Base-by-base conservation (phyloP, 257 asterid species). In the Haberlea rhodopensis region DNA sequence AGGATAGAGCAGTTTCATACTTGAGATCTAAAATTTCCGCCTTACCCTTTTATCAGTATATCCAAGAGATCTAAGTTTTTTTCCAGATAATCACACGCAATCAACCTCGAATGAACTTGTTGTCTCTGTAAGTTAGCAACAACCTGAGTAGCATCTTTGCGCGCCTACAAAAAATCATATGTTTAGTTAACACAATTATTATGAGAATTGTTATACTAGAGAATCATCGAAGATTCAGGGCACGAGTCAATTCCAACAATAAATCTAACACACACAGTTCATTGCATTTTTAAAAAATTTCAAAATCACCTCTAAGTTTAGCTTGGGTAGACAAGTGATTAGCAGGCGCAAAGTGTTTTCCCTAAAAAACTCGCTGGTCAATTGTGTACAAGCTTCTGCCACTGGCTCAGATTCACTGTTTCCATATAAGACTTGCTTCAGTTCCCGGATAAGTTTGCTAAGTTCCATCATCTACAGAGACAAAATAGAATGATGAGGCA, bases 91-190 rank as follows among this genome's bases (percentile, higher is more conserved):
- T 94, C 92, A 63, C 95, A 94, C 37, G 97, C 99, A 75, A 90
- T 90, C 86, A 94, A 59, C 79, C 86, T 81, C 6, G 99, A 94
- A 1, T 94, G 96, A 71, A 94, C 99, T 73, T 88, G 97, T 62
- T 94, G 99, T 83, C 99, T 86, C 79, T 94, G 99, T 79, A 94
- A 79, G 81, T 94, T 94, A 20, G 99, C 94, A 75, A 94, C 96
- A 68, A 94, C 95, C 75, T 87, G 97, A 4, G 97, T 85, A 57
- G 95, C 97, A 80, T 90, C 99, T 79, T 90, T 94, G 66, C 97
- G 94, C 21, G 95, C 72, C 99, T 92, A 87, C 81, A 79, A 70
- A 59, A 66, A 10, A 23, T 24, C 5, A 18, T 21, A 69, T 60
- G 20, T 31, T 73, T 37, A 43, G 6, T 15, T 19, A 43, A 43